Conservation (phyloP, 2,329 filamentous ascomycete species). For the Teratosphaeria gauchensis region DNA sequence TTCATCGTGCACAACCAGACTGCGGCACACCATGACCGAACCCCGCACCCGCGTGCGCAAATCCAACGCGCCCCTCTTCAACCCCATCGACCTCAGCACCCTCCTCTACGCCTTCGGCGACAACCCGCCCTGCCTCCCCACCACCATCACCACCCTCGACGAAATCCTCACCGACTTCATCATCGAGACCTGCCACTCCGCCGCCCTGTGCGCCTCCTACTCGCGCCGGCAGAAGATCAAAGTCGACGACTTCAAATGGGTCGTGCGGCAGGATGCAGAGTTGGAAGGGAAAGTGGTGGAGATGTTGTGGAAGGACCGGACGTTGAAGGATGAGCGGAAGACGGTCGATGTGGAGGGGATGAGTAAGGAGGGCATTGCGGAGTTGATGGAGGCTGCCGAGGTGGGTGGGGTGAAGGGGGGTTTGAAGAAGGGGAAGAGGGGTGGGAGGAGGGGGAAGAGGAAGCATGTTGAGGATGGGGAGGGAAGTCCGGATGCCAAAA, state of each 20-base stretch:
- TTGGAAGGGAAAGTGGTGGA: slow-evolving; percentile 87
- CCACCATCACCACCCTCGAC: slow-evolving; percentile 80
- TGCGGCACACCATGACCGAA: slow-evolving; percentile 32
- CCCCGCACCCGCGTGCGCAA: slow-evolving; percentile 39
- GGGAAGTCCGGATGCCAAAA: neutral
- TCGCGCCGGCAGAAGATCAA: slow-evolving; percentile 93
- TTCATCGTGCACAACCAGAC: neutral
- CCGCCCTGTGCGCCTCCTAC: slow-evolving; percentile 75
- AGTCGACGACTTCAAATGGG: slow-evolving; percentile 95
- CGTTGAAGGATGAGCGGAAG: slow-evolving; percentile 75
- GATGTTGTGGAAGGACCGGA: slow-evolving; percentile 76
- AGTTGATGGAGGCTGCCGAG: slow-evolving; percentile 41
- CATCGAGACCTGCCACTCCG: slow-evolving; percentile 84
- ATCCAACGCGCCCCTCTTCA: slow-evolving; percentile 37
- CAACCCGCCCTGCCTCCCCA: slow-evolving; percentile 59
- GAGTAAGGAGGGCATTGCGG: slow-evolving; percentile 33
- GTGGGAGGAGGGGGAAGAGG: slow-evolving; percentile 7
- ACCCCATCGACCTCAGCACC: slow-evolving; percentile 32
- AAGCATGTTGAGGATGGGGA: neutral
- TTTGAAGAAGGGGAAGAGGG: slow-evolving; percentile 12
- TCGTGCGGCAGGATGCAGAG: slow-evolving; percentile 70
- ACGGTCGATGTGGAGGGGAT: slow-evolving; percentile 60
- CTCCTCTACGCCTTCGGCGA: slow-evolving; percentile 78
- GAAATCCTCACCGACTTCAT: slow-evolving; percentile 96
- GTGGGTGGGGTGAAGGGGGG: slow-evolving; percentile 33